Evolutionary conservation across 2,329 filamentous ascomycete genomes (phyloP).

Genomic region (Fusarium proliferatum): DNA sequence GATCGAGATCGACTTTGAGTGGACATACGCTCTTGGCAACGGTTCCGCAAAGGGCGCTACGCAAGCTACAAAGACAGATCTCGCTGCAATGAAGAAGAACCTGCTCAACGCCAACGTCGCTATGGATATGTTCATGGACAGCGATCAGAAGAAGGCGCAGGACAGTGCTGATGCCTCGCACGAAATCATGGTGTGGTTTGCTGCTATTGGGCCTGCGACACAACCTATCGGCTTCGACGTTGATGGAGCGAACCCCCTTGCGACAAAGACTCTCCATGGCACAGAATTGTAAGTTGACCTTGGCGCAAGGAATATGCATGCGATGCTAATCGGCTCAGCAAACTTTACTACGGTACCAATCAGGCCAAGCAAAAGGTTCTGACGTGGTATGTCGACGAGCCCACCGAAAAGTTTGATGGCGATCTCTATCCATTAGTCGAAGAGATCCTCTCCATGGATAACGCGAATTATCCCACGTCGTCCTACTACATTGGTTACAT

Average conservation of each 20-base stretch:
- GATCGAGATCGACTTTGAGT: constrained; percentile 59
- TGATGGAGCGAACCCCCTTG: constrained; percentile 43
- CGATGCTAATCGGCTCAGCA: constrained; percentile 30
- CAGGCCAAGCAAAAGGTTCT: constrained; percentile 57
- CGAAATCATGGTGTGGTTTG: constrained; percentile 70
- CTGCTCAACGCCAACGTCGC: constrained; percentile 65
- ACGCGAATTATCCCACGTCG: constrained; percentile 51
- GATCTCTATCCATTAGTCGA: constrained; percentile 60
- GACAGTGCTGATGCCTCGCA: constrained; percentile 56
- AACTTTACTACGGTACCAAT: constrained; percentile 57
- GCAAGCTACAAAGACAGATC: constrained; percentile 50
- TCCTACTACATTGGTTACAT: constrained; percentile 63
- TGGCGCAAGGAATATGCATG: not conserved
- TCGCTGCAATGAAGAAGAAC: constrained; percentile 48
- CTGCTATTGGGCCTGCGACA: constrained; percentile 57
- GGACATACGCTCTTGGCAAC: constrained; percentile 62
- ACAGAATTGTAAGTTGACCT: constrained; percentile 55
- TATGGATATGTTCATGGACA: constrained; percentile 68
- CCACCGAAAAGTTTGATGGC: constrained; percentile 56
- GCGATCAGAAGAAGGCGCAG: constrained; percentile 52
- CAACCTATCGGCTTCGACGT: constrained; percentile 58
- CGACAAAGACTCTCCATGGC: constrained; percentile 53
- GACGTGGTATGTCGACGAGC: constrained; percentile 58
- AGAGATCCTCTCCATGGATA: constrained; percentile 50
- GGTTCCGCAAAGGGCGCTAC: constrained; percentile 53